Base-by-base conservation (phyloP, 108 stramenopile genomes). In the Skeletonema grethae region DNA sequence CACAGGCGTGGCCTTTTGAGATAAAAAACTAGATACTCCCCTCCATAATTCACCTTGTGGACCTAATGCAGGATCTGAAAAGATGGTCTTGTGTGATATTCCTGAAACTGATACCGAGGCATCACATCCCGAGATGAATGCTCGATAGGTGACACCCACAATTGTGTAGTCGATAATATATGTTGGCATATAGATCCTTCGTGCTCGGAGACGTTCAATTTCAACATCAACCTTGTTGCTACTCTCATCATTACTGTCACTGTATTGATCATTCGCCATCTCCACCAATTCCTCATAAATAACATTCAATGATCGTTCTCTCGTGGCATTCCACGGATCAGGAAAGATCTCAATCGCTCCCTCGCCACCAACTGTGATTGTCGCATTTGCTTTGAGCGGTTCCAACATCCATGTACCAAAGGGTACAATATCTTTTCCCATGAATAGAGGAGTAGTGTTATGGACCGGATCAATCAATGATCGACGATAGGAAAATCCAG, bases 241-340 rank as follows among this genome's bases (percentile, higher is more conserved):
- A 1, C 41, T 12, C 34, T 63, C 30, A 8, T 61, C 60, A 36
- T 34, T 34, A 11, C 60, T 60, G 57, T 58, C 15, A 36, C 24
- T 12, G 18, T 56, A 59, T 22, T 45, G 39, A 13, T 57, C 76
- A 39, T 88, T 72, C 6, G 70, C 86, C 68, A 91, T 75, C 12
- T 46, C 79, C 61, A 78, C 67, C 43, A 94, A 72, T 45, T 94
- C 90, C 43, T 91, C 80, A 22, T 76, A 61, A 15, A 94, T 65
- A 9, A 88, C 64, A 3, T 84, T 46, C 45, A 88, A 84, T 6
- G 90, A 87, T 12, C 86, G 48, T 55, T 82, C 84, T 67, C 86
- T 63, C 1, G 93, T 90, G 6, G 88, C 83, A 82, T 91, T 94
- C 90, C 90, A 94, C 15, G 90, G 87, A 91, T 94, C 93, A 7